Evolutionary conservation across 139 green algal genomes (phyloP), one percentile per base, ranked within the genome.

Genomic region (Ettlia oleoabundans): DNA sequence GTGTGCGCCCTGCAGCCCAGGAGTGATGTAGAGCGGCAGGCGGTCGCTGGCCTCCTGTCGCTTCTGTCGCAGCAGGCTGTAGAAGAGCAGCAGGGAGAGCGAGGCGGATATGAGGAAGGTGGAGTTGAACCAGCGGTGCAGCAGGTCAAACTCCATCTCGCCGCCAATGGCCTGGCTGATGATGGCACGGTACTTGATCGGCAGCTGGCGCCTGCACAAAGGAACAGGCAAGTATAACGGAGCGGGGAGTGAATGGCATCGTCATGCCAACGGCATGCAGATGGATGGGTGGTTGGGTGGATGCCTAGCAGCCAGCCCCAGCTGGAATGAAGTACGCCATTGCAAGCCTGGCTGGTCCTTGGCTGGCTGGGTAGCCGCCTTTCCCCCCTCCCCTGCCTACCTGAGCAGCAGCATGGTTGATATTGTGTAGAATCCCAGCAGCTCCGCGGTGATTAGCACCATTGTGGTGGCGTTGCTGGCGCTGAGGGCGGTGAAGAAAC

Each of bases 141-240:
- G 96, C 76, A 92, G 94, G 74, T 97, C 89, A 71, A 96, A 97
- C 75, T 97, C 90, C 77, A 97, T 85, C 71, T 95, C 89, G 2
- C 91, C 92, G 9, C 94, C 94, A 32, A 97, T 84, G 21, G 90
- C 94, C 21, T 69, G 66, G 53, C 92, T 91, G 52, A 97, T 87
- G 40, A 82, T 51, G 33, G 43, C 51, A 53, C 86, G 89, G 87
- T 97, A 94, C 40, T 89, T 89, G 30, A 91, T 67, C 3, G 87
- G 87, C 70, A 98, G 86, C 70, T 96, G 92, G 78, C 93, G 91
- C 19, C 94, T 80, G 73, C 73, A n/a, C 32, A 3, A 68, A 33
- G 6, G 10, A 35, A 10, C 62, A 68, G 26, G 26, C 33, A 15
- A 37, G 5, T 28, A 22, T 33, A 18, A 18, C n/a, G n/a, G n/a